phyloP scores from a whole-genome alignment of 345 rosid species.

The Excoecaria agallocha region DNA sequence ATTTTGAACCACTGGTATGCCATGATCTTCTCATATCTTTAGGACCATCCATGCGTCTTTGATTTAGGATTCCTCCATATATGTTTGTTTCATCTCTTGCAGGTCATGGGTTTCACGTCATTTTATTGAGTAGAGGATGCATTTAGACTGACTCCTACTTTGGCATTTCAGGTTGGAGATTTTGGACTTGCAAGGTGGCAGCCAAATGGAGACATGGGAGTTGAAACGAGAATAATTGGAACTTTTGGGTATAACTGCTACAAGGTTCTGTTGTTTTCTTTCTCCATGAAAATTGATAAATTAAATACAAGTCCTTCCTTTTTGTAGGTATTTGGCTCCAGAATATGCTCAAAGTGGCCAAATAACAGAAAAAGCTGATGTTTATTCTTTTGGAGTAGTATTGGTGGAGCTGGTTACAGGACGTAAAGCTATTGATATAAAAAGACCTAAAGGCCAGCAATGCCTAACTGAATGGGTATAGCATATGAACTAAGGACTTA shows the following conservation, averaged over 20 bases:
- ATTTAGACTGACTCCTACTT: constrained; percentile 9
- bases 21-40: constrained; percentile 15
- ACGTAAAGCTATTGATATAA: constrained; percentile 84
- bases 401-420: constrained; percentile 94
- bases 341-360: constrained; percentile 98
- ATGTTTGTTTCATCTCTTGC: neutral
- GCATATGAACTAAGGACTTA: neutral
- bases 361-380: constrained; percentile 94
- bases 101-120: neutral
- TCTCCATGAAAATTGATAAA: neutral
- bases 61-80: neutral
- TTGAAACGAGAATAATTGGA: constrained; percentile 94
- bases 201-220: constrained; percentile 89
- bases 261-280: constrained; percentile 16
- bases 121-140: neutral
- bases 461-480: constrained; percentile 99
- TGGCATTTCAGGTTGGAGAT: constrained; percentile 77
- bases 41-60: neutral
- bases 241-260: constrained; percentile 72
- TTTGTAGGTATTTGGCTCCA: constrained; percentile 85
- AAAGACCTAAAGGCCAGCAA: constrained; percentile 93
- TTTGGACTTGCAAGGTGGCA: constrained; percentile 99
- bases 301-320: constrained; percentile 5
- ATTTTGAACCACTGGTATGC: constrained; percentile 89
- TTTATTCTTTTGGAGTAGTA: constrained; percentile 95